Evolutionary conservation across 75 land plant genomes (phyloP).

Genomic region (Pinus tabuliformis): DNA sequence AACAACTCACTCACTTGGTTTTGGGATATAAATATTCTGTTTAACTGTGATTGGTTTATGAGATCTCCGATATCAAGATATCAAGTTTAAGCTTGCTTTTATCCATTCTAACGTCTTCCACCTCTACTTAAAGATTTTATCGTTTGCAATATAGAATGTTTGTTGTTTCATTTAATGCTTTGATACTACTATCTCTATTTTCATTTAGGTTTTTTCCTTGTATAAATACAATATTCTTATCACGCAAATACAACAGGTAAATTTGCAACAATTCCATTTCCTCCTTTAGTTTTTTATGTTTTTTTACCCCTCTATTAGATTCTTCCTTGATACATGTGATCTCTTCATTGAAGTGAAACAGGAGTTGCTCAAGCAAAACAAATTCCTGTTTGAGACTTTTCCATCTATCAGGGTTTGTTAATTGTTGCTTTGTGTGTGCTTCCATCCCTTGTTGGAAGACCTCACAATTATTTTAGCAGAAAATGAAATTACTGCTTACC

Average conservation of each 20-base stretch:
- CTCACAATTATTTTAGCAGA: neutral
- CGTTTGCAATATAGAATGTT: neutral
- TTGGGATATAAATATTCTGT: neutral
- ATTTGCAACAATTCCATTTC: neutral
- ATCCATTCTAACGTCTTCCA: neutral
- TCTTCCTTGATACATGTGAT: neutral
- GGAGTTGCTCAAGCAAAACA: neutral
- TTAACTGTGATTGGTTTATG: too few species aligned
- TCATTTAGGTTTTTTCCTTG: neutral
- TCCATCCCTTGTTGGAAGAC: neutral
- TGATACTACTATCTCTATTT: neutral
- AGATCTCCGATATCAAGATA: neutral
- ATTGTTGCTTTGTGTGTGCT: neutral
- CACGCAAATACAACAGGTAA: neutral
- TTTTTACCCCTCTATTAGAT: neutral
- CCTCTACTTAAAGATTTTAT: neutral
- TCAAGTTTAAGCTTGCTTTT: neutral
- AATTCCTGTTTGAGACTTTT: neutral
- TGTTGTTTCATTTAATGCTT: neutral
- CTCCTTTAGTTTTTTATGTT: neutral
- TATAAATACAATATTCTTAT: neutral
- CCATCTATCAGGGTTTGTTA: neutral
- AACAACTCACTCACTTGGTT: neutral
- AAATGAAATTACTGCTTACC: neutral
- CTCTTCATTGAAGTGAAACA: neutral